Base-by-base conservation (phyloP, 2,329 filamentous ascomycete species). In the Escovopsis weberi region DNA sequence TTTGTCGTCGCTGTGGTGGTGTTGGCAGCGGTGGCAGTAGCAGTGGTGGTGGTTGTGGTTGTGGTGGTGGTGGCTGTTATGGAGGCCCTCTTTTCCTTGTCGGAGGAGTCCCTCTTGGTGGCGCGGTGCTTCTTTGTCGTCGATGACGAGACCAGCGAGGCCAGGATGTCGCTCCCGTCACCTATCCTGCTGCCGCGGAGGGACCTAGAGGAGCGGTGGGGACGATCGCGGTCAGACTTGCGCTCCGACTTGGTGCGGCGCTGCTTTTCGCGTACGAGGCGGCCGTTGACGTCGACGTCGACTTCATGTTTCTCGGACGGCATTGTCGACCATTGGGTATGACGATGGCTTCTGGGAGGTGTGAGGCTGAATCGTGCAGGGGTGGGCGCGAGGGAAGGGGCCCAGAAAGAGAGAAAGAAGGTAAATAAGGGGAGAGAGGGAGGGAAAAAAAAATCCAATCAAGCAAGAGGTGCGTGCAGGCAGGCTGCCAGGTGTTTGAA, bases 271-370 rank as follows among this genome's bases (percentile, higher is more conserved):
- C 28, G 28, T 11, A 32, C 28, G 28, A 32, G 8, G 40, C 55
- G 58, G 48, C 63, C 59, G 46, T 60, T 55, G 50, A 57, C 57
- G 41, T 56, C 49, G 46, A 47, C 53, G 45, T 63, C 62, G 56
- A 54, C 61, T 51, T 68, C 64, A 58, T 53, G 62, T 46, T 66
- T 62, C 50, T 62, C 62, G 49, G 60, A 56, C 40, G 64, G 59
- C 64, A 67, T 67, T 48, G 45, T 55, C 47, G 43, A 53, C 49
- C 59, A 61, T 61, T 49, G 49, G 50, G 44, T 32, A 11, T 23
- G 23, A 23, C 23, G 23, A 40, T 43, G 23, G 40, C 12, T 18
- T 28, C 33, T 30, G 23, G 19, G 32, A n/a, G 37, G 6, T n/a
- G 15, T 33, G 23, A 23, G 23, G 23, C 23, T 23, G 23, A 23